These are phyloP conservation scores for Pistacia atlantica DNA, from an alignment of 345 rosid species.

Conservation along the genomic window DNA sequence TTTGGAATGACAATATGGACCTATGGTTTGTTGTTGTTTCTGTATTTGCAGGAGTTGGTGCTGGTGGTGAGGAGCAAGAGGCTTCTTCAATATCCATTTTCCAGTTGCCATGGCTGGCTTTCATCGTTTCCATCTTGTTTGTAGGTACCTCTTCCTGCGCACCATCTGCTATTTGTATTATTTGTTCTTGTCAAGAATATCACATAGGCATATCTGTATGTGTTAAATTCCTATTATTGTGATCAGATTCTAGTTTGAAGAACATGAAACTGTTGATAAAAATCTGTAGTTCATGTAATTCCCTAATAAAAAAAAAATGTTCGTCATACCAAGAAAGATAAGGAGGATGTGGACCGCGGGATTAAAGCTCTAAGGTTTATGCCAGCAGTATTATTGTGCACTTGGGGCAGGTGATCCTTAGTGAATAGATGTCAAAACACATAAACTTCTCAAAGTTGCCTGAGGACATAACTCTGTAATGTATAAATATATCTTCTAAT, in stretches of 20 bases:
- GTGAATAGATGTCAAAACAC: neutral
- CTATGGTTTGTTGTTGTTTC: conserved; percentile 5
- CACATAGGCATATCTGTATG: neutral
- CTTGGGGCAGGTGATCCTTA: neutral
- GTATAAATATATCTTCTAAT: neutral
- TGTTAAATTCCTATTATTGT: neutral
- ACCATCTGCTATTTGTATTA: conserved; percentile 19
- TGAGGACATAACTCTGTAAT: neutral
- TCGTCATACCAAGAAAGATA: neutral
- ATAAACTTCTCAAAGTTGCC: neutral
- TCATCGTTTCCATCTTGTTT: conserved; percentile 82
- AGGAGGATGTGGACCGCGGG: too few relatives aligned
- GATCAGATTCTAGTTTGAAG: neutral
- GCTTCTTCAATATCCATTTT: conserved; percentile 69
- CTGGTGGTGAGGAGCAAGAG: conserved; percentile 93
- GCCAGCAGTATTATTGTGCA: neutral
- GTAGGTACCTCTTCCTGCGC: conserved; percentile 85
- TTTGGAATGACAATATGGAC: neutral
- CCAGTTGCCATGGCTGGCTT: conserved; percentile 81
- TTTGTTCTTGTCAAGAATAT: neutral
- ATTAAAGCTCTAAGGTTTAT: too few relatives aligned
- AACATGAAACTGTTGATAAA: neutral
- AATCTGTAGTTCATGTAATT: neutral
- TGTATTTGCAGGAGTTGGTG: conserved; percentile 83
- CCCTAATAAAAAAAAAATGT: neutral